Conservation (phyloP, 2,329 filamentous ascomycete species). For the Parastagonospora nodorum region DNA sequence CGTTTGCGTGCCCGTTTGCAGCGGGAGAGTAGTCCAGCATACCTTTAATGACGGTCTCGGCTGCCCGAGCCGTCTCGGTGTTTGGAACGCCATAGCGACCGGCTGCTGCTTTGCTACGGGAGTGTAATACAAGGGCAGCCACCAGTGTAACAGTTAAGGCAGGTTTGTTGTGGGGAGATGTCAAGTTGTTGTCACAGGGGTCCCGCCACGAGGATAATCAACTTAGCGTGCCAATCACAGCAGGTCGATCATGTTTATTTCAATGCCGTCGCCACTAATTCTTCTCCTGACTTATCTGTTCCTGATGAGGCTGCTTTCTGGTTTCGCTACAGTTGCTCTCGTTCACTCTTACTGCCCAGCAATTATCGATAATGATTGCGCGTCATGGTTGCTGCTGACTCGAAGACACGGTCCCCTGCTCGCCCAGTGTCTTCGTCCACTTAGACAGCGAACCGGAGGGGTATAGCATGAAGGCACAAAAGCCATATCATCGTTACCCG, state of each 20-base stretch:
- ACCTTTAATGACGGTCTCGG: conserved; percentile 47
- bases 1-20: conserved; percentile 29
- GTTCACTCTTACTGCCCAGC: too few relatives aligned
- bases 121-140: conserved; percentile 6
- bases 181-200: conserved; percentile 5
- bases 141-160: conserved; percentile 7
- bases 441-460: too few relatives aligned
- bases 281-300: too few relatives aligned
- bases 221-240: conserved; percentile 4
- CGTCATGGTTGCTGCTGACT: too few relatives aligned
- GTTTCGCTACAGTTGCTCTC: too few relatives aligned
- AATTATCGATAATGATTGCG: too few relatives aligned
- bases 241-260: neutral
- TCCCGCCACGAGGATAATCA: neutral
- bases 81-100: conserved; percentile 48
- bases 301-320: too few relatives aligned
- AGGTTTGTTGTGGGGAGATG: conserved; percentile 8
- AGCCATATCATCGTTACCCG: too few relatives aligned
- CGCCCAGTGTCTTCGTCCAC: too few relatives aligned
- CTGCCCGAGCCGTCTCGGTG: conserved; percentile 46
- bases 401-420: too few relatives aligned
- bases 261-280: neutral
- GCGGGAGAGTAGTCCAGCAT: neutral
- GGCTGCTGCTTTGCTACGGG: conserved; percentile 15
- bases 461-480: too few relatives aligned